Evolutionary conservation across 2,329 filamentous ascomycete genomes (phyloP), one percentile per base, ranked within the genome.

Genomic region (Pseudogymnoascus sp.): DNA sequence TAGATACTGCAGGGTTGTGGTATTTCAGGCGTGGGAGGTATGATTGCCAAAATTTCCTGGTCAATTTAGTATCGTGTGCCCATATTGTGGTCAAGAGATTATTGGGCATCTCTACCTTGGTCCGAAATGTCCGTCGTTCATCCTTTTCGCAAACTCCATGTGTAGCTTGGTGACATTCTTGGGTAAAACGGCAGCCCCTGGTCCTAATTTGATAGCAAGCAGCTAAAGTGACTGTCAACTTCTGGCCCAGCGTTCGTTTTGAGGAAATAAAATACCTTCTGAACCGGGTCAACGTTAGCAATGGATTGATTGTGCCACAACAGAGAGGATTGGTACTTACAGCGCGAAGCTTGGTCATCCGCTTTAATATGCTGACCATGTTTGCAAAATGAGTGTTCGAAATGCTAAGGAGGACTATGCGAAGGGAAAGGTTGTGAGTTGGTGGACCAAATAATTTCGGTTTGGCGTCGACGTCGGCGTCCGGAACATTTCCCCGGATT

Each of bases 11-110:
- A 0, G 94, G 94, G 74, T 99, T 99, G 80, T 96, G 88, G 78
- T 87, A 99, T 80, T 99, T 97, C 67, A 99, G 80, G 62, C 90
- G 85, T 20, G 90, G 90, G 57, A 97, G 85, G 72, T 86, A 88
- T 63, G 86, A 79, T 65, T 83, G 85, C 90, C 91, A 96, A 82
- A 99, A 97, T 77, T 90, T 90, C 70, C 92, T 96, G 66, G 60
- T 71, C 70, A 65, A 71, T 12, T 43, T 8, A 43, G 41, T 39
- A 43, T 59, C 18, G 8, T 35, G 8, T 35, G 8, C 8, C 12
- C 22, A 20, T 35, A 30, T 58, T 41, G 12, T 30, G 12, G 25
- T 30, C 30, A 57, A 35, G 36, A 50, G 33, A 57, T 7, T 39
- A 57, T 7, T 39, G 12, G 33, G 30, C 12, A 58, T 20, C 36